phyloP scores from a whole-genome alignment of 2,329 filamentous ascomycete genomes.

The Paecilomyces formosus region DNA sequence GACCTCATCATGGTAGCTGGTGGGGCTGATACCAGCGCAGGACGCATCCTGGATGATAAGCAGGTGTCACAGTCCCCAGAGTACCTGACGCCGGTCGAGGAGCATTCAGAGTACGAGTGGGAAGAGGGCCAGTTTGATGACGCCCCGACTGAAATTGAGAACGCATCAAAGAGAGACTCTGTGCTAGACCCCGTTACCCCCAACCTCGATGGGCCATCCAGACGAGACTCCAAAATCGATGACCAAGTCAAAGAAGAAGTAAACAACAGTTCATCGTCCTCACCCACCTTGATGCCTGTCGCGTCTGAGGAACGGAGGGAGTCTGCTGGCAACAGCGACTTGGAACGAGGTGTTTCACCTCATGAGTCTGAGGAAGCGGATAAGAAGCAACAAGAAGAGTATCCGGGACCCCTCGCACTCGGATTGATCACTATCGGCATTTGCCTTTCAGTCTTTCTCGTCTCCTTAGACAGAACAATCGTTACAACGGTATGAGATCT shows the following conservation, averaged over 20 bases:
- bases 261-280: background rate
- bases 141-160: slow-evolving; percentile 3
- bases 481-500: slow-evolving; percentile 11
- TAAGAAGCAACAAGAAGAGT: slow-evolving; percentile 2
- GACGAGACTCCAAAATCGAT: slow-evolving; percentile 9
- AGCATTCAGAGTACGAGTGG: background rate
- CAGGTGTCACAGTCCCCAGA: background rate
- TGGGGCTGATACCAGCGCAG: background rate
- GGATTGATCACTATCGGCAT: slow-evolving; percentile 18
- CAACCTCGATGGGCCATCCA: background rate
- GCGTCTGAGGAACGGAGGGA: background rate
- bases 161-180: slow-evolving; percentile 5
- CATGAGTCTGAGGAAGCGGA: background rate
- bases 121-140: slow-evolving; percentile 6
- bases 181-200: background rate
- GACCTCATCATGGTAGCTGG: background rate
- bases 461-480: slow-evolving; percentile 18
- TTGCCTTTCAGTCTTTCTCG: slow-evolving; percentile 19
- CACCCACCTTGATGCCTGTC: background rate
- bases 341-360: background rate
- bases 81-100: background rate
- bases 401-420: slow-evolving; percentile 15
- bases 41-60: background rate
- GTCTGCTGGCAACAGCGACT: background rate
- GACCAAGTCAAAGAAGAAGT: slow-evolving; percentile 4